A percentile compares a stretch with the other conserved stretches of the same genome.
These are phyloP conservation scores for Pyricularia grisea DNA, from an alignment of 2,329 filamentous ascomycete species.

Conservation along the genomic window DNA sequence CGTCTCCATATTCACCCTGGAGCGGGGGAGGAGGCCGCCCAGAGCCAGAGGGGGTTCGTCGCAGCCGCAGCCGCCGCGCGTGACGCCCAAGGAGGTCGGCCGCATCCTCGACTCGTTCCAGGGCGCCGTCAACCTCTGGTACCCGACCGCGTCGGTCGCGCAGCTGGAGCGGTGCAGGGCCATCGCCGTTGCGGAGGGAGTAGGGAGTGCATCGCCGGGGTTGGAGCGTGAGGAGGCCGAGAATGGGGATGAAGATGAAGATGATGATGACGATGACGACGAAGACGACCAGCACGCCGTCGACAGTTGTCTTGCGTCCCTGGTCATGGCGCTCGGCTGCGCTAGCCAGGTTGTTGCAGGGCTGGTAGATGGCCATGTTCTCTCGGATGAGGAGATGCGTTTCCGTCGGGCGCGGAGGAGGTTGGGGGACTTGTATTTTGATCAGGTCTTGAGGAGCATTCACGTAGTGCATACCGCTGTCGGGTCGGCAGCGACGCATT, in stretches of 20 bases:
- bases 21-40: constrained; percentile 28
- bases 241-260: constrained; percentile 21
- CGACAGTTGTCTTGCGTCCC: constrained; percentile 7
- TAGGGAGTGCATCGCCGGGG: neutral
- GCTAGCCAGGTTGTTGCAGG: constrained; percentile 6
- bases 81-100: constrained; percentile 29
- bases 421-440: constrained; percentile 33
- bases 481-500: constrained; percentile 35
- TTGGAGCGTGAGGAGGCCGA: constrained; percentile 6
- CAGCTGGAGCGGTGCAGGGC: constrained; percentile 19
- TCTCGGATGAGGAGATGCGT: neutral
- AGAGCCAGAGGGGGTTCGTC: constrained; percentile 21
- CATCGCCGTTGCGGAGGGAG: neutral
- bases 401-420: constrained; percentile 1
- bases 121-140: constrained; percentile 41
- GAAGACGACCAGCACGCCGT: constrained; percentile 16
- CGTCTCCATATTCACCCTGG: constrained; percentile 36
- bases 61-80: constrained; percentile 21
- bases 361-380: neutral
- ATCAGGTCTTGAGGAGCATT: constrained; percentile 33
- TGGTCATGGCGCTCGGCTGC: constrained; percentile 12
- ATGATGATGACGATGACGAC: constrained; percentile 16
- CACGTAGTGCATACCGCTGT: constrained; percentile 36
- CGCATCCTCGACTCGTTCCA: constrained; percentile 33
- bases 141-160: constrained; percentile 34